Conservation (phyloP, 768 basidiomycete genomes). For the Sistotremastrum niveocremeum region DNA sequence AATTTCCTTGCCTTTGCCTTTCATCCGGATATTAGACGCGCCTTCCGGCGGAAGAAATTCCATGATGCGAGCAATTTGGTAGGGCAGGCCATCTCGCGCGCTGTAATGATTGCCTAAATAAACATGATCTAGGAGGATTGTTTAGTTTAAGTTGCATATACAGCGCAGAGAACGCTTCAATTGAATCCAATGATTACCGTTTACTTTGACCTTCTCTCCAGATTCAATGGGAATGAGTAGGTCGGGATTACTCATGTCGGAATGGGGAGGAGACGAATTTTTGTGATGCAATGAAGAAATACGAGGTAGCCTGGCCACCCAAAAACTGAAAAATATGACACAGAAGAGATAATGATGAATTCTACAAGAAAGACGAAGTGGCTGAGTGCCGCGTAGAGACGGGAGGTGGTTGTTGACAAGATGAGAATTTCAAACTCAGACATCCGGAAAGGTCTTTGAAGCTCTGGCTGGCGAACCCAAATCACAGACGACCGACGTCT, state of each 20-base stretch:
- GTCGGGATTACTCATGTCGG: not conserved
- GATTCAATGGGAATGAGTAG: constrained; percentile 43
- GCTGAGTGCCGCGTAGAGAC: too few relatives aligned
- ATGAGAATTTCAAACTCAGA: too few relatives aligned
- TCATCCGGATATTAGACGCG: constrained; percentile 22
- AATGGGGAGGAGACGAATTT: not conserved
- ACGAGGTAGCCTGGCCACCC: too few relatives aligned
- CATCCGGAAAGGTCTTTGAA: too few relatives aligned
- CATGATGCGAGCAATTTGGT: constrained; percentile 93
- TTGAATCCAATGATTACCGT: constrained; percentile 42
- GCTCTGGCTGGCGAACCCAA: too few relatives aligned
- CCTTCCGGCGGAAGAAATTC: constrained; percentile 82
- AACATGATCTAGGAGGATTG: constrained; percentile 66
- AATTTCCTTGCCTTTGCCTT: constrained; percentile 50
- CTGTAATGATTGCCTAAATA: constrained; percentile 93
- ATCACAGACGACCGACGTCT: too few relatives aligned
- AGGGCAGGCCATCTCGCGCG: constrained; percentile 86
- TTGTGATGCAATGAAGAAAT: not conserved
- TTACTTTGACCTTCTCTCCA: constrained; percentile 74
- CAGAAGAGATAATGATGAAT: too few relatives aligned
- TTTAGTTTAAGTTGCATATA: constrained; percentile 16
- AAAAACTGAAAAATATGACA: too few relatives aligned
- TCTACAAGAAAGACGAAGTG: too few relatives aligned
- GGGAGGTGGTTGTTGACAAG: too few relatives aligned
- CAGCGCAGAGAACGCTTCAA: constrained; percentile 9